Evolutionary conservation across 768 basidiomycete genomes (phyloP), one percentile per base, ranked within the genome.

Genomic region (Melanogaster broomeanus): DNA sequence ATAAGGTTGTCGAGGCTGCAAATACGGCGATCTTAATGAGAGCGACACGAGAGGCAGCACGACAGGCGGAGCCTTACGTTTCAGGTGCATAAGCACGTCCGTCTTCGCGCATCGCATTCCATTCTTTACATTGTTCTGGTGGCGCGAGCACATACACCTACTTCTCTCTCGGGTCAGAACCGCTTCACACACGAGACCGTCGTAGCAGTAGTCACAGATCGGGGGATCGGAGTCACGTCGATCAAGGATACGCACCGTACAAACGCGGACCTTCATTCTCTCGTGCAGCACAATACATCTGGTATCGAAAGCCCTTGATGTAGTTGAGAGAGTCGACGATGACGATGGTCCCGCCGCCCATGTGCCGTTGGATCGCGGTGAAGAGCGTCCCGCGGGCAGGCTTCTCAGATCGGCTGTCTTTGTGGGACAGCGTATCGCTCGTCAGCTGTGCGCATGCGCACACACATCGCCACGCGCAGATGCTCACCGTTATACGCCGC

Each of bases 251-350:
- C 83, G 60, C 59, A 97, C 95, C 41, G 97, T 98, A 68, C 90
- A 93, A 5, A 88, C 83, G 30, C 95, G 77, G 24, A 93, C 76
- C 59, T 87, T 88, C 58, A 85, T 79, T 65, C n/a, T 99, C 97
- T 45, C 93, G 76, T 5, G 94, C 95, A 1, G 92, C 91, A 64
- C 96, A 98, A 66, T 98, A 97, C 74, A 99, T 85, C 68, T 99
- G 97, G 70, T 99, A 99, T 27, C 97, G 85, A 66, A 93, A 97
- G 11, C 96, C 96, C 67, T 99, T 98, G 78, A 98, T 98, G 71
- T 99, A 98, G 65, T 98, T 98, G 59, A 90, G 79, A 13, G 87
- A 83, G 64, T 99, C 97, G 54, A 94, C 79, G 58, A 99, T 89
- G 51, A 97, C 78, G 61, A 98, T 83, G 0, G 83, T 88, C 61